Percentiles rank a stretch among this genome's conserved stretches.
Evolutionary conservation across 371 early-diverging fungal genomes (phyloP).

Genomic region (Coemansia sp.): DNA sequence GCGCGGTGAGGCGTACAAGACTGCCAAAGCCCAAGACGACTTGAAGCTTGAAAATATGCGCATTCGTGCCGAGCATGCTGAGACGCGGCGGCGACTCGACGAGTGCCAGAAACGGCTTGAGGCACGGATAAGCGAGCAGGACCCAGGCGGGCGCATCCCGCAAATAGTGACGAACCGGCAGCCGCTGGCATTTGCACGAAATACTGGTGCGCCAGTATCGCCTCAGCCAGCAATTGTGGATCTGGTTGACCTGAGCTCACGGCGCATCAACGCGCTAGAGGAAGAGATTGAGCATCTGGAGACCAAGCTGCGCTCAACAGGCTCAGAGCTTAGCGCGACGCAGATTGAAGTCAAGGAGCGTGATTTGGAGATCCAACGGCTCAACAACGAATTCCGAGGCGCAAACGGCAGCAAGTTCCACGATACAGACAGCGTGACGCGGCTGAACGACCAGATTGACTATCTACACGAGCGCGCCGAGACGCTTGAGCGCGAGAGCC

Average conservation of each 20-base stretch:
- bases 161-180: neutral
- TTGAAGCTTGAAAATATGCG: conserved; percentile 30
- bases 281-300: conserved; percentile 34
- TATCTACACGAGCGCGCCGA: conserved; percentile 42
- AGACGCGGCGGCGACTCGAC: conserved; percentile 14
- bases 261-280: conserved; percentile 36
- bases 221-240: conserved; percentile 27
- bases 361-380: conserved; percentile 37
- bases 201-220: neutral
- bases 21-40: conserved; percentile 22
- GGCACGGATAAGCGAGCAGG: conserved; percentile 7
- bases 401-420: neutral
- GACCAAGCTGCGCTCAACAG: conserved; percentile 13
- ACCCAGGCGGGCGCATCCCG: conserved; percentile 27
- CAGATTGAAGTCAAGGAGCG: conserved; percentile 38
- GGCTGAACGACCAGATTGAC: conserved; percentile 43
- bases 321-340: conserved; percentile 14
- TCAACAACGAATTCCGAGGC: conserved; percentile 22
- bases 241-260: conserved; percentile 41
- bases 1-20: conserved; percentile 17
- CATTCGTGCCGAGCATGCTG: conserved; percentile 24
- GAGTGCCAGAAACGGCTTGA: conserved; percentile 25
- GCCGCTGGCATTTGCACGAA: neutral
- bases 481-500: conserved; percentile 24
- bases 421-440: conserved; percentile 7